phyloP scores from a whole-genome alignment of 805 yeast genomes.

The Zygosaccharomyces rouxii region DNA sequence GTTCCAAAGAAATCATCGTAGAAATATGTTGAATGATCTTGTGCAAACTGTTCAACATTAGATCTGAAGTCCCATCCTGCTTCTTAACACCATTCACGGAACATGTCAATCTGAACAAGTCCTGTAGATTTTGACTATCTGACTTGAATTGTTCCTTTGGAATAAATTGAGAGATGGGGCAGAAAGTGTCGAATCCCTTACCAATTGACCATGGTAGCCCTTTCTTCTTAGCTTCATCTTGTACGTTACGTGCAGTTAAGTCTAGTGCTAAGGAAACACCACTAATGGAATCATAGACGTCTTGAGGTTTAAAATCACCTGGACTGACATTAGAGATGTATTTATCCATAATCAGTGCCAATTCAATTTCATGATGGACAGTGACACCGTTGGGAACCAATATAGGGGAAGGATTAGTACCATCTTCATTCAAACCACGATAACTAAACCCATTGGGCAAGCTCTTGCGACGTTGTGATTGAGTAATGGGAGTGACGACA shows the following conservation, averaged over 20 bases:
- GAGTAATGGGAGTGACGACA: slow-evolving; percentile 51
- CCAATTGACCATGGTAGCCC: slow-evolving; percentile 97
- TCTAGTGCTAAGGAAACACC: slow-evolving; percentile 91
- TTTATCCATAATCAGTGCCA: slow-evolving; percentile 72
- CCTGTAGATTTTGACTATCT: slow-evolving; percentile 40
- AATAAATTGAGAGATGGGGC: slow-evolving; percentile 77
- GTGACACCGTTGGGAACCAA: slow-evolving; percentile 74
- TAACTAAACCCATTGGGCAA: slow-evolving; percentile 19
- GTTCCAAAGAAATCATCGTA: slow-evolving; percentile 81
- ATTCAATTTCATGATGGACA: slow-evolving; percentile 90
- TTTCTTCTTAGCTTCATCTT: slow-evolving; percentile 86
- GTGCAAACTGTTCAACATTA: slow-evolving; percentile 88
- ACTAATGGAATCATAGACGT: slow-evolving; percentile 72
- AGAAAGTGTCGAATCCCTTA: slow-evolving; percentile 93
- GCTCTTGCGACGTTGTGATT: neutral
- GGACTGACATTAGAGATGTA: slow-evolving; percentile 55
- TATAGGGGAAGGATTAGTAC: slow-evolving; percentile 60
- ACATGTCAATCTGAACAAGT: slow-evolving; percentile 29
- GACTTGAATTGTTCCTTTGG: slow-evolving; percentile 62
- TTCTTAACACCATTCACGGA: slow-evolving; percentile 61
- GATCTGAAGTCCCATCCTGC: slow-evolving; percentile 70
- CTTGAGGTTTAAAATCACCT: slow-evolving; percentile 49
- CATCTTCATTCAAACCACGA: slow-evolving; percentile 27
- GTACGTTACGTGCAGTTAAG: slow-evolving; percentile 93
- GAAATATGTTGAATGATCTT: slow-evolving; percentile 76